Base-by-base conservation (phyloP, 768 basidiomycete species). In the Amanita rimosa region DNA sequence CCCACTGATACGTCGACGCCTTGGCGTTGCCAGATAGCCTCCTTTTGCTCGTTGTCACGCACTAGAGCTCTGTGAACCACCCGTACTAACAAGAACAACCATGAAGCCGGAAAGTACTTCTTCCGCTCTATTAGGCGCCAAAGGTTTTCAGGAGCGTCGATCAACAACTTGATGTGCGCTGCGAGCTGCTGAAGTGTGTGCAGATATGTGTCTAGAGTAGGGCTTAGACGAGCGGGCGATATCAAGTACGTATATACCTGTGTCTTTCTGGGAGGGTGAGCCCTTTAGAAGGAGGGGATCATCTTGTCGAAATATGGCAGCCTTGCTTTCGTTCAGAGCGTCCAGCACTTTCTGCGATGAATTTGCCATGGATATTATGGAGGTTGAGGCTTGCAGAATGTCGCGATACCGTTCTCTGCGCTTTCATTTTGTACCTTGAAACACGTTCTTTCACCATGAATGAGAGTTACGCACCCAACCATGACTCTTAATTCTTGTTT, bases 101-200 rank as follows among this genome's bases (percentile, higher is more conserved):
- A 94, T 11, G 89, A 82, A 5, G 93, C 93, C 29, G 83, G 72
- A 24, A 92, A 73, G 56, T 85, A 92, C 49, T 77, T 74, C 58
- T 85, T 83, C 45, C 77, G 71, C 57, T 94, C 88, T 50, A 95
- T 77, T 46, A 93, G 71, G 3, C 86, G 75, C 86, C 93, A 96
- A 17, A 96, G 64, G 64, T 92, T 83, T 62, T 96, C 93, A 6
- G 93, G 91, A 7, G 89, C 83, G 64, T 96, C 93, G 5, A 96
- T 67, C 14, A 96, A 73, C n/a, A 96, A 66, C 62, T 94, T 95
- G 58, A 96, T 73, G 59, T 95, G 90, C 0, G 90, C 89, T 22
- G 92, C 85, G 14, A 93, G 73, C 6, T 79, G 65, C 55, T 90
- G 89, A 36, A 92, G 58, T 10, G 75, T 69, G 49, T 75, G 76